Evolutionary conservation across 225 moss, liverwort and hornwort species (phyloP).

Genomic region (Polytrichum formosum): DNA sequence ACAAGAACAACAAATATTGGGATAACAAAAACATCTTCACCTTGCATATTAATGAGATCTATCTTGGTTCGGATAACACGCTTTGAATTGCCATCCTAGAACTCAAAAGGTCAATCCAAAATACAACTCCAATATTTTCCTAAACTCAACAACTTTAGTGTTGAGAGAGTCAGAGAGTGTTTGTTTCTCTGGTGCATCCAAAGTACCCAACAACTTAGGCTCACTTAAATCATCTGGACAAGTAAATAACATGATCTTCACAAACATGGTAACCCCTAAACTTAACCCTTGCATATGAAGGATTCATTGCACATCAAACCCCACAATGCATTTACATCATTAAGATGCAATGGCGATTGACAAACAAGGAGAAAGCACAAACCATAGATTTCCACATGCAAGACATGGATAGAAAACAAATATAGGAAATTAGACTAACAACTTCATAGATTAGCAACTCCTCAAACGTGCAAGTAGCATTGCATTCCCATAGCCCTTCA

Average conservation of each 20-base stretch:
- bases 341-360: no score
- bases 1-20: background rate
- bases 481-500: no score
- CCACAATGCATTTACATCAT: background rate
- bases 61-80: background rate
- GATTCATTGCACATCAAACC: background rate
- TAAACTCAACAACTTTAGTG: background rate
- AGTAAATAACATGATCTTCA: background rate
- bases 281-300: background rate
- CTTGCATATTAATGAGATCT: background rate
- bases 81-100: background rate
- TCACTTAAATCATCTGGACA: background rate
- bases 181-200: no score
- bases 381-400: no score
- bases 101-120: background rate
- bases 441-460: no score
- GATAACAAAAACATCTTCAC: background rate
- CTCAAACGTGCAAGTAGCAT: no score
- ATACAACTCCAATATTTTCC: background rate
- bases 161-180: background rate
- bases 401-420: no score
- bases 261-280: background rate
- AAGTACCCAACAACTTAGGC: background rate
- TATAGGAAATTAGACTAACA: no score
- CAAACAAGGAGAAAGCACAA: no score